Evolutionary conservation across 106 monocot genomes (phyloP), one percentile per base, ranked within the genome.

Genomic region (Agapanthus africanus): DNA sequence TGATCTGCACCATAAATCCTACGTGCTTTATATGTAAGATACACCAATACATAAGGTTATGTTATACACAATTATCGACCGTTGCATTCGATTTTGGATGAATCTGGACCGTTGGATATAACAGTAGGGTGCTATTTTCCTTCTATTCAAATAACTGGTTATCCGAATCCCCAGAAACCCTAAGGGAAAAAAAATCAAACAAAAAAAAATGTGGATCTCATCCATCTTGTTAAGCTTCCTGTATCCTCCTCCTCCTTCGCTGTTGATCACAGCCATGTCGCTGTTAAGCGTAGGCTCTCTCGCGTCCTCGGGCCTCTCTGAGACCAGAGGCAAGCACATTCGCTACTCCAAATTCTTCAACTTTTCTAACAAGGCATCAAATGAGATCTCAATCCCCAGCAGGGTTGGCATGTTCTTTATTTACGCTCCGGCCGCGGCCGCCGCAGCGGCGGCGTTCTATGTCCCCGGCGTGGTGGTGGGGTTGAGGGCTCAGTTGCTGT

Each of bases 301-400:
- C 40, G 76, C 66, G 0, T 40, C 34, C 21, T 1, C 3, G 14
- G 88, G 77, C n/a, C 18, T 79, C 67, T 33, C 60, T 1, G 88
- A 89, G 74, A 26, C 51, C 38, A 37, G 30, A 7, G 88, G 88
- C 13, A 72, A 37, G 19, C 70, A 89, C 71, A 15, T 79, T 10
- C 60, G 60, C 62, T 89, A 89, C 79, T 89, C 88, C 76, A 89
- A 89, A 81, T 89, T 89, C 75, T 76, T 66, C 69, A 72, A 84
- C 57, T 22, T 32, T 13, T 6, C 31, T 16, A 14, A 36, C 27
- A n/a, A n/a, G n/a, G n/a, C n/a, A n/a, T n/a, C n/a, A n/a, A 61
- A 25, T 10, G 28, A 13, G 41, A 8, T 14, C 39, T 38, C 50
- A 49, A 5, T 88, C 23, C 49, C 85, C 11, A 65, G 79, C 73